These are phyloP conservation scores for Lanzia echinophila DNA, from an alignment of 2,329 filamentous ascomycete genomes.

Conservation along the genomic window DNA sequence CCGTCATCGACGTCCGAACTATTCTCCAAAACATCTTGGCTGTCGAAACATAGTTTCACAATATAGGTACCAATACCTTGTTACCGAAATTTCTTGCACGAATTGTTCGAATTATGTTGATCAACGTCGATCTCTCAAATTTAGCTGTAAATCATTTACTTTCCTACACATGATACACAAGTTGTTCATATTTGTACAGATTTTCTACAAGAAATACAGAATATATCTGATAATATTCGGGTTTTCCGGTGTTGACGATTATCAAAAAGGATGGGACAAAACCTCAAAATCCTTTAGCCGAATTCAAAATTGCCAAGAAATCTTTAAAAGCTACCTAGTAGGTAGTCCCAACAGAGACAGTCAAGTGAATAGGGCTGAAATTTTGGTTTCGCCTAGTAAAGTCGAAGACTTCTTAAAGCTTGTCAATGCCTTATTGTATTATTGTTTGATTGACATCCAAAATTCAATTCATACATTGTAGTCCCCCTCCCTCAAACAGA, in stretches of 20 bases:
- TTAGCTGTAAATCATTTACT: background rate
- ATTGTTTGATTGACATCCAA: too few relatives aligned
- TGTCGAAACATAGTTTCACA: slow-evolving; percentile 17
- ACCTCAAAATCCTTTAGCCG: too few relatives aligned
- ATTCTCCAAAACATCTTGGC: slow-evolving; percentile 24
- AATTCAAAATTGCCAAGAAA: too few relatives aligned
- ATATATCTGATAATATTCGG: too few relatives aligned
- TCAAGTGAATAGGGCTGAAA: too few relatives aligned
- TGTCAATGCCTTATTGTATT: too few relatives aligned
- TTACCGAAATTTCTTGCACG: background rate
- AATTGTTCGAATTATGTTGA: slow-evolving; percentile 5
- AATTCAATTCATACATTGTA: too few relatives aligned
- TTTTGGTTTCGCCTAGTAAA: too few relatives aligned
- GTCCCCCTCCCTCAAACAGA: background rate
- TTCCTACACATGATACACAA: background rate
- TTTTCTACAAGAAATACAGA: background rate
- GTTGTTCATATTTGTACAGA: too few relatives aligned
- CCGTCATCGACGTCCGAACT: slow-evolving; percentile 21
- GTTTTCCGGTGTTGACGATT: background rate
- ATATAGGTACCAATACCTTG: background rate
- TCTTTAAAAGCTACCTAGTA: too few relatives aligned
- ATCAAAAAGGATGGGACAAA: background rate
- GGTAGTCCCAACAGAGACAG: too few relatives aligned
- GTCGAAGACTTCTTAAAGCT: too few relatives aligned
- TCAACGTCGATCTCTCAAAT: background rate